Evolutionary conservation across 495 filamentous ascomycete species (phyloP).

Genomic region (Penicillium angulare): DNA sequence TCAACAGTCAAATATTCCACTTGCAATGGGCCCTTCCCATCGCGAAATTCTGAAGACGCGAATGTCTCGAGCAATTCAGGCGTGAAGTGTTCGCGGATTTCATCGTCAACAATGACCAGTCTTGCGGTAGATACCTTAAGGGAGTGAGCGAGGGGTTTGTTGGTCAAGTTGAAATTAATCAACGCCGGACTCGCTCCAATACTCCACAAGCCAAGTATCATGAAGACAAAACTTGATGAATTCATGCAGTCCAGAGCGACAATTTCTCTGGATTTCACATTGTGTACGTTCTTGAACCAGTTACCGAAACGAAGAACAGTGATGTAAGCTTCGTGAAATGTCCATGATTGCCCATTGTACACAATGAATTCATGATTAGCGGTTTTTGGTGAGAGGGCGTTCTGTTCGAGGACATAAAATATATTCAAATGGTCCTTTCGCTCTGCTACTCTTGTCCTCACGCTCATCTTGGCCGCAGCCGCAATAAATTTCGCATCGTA

Average conservation of each 20-base stretch:
- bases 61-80: conserved; percentile 45
- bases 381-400: conserved; percentile 57
- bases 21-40: conserved; percentile 51
- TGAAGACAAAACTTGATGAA: conserved; percentile 74
- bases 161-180: conserved; percentile 88
- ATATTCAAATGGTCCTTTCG: conserved; percentile 62
- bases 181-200: conserved; percentile 89
- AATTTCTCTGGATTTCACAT: conserved; percentile 71
- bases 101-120: conserved; percentile 72
- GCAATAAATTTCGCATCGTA: conserved; percentile 63
- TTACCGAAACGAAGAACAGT: conserved; percentile 72
- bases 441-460: conserved; percentile 43
- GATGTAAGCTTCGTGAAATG: conserved; percentile 78
- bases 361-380: conserved; percentile 64
- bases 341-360: conserved; percentile 73
- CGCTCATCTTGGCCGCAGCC: conserved; percentile 40
- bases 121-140: conserved; percentile 67
- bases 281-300: conserved; percentile 73
- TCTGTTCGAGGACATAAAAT: conserved; percentile 77
- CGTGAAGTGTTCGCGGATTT: conserved; percentile 54
- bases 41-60: conserved; percentile 39
- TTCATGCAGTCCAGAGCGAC: conserved; percentile 92
- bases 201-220: conserved; percentile 84
- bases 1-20: conserved; percentile 63
- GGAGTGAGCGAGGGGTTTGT: conserved; percentile 75